Evolutionary conservation across 345 rosid species (phyloP).

Genomic region (Combretum micranthum): DNA sequence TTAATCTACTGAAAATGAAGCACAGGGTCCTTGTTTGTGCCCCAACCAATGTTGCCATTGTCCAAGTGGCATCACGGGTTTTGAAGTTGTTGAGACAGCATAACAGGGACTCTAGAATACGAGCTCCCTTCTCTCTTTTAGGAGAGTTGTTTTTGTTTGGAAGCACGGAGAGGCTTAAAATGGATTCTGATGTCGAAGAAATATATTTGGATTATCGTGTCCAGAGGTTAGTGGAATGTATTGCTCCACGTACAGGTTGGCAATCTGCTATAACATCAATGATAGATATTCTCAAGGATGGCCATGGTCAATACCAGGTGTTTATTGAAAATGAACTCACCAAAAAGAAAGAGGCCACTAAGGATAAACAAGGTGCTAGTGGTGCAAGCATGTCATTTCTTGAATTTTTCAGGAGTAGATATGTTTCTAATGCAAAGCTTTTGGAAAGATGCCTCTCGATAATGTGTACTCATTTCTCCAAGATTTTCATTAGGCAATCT

Average conservation of each 20-base stretch:
- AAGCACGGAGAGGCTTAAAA: conserved; percentile 27
- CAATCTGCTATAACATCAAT: conserved; percentile 12
- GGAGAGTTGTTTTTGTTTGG: too few species aligned
- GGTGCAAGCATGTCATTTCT: conserved; percentile 17
- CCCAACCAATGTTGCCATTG: conserved; percentile 18
- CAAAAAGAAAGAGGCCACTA: conserved; percentile 1
- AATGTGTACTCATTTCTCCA: conserved; percentile 28
- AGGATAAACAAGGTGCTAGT: conserved; percentile 6
- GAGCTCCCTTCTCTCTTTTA: too few species aligned
- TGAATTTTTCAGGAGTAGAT: conserved; percentile 16
- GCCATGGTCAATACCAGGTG: conserved; percentile 15
- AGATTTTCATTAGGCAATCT: conserved; percentile 11
- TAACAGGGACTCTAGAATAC: too few species aligned
- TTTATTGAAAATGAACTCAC: conserved; percentile 18
- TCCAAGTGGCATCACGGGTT: conserved; percentile 18
- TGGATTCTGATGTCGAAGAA: conserved; percentile 19
- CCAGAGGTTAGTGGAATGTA: conserved; percentile 19
- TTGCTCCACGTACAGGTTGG: conserved; percentile 22
- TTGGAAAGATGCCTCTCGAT: conserved; percentile 16
- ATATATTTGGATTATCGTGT: conserved; percentile 40
- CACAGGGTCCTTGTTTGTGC: conserved; percentile 21
- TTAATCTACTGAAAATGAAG: conserved; percentile 11
- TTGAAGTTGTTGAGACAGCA: conserved; percentile 10
- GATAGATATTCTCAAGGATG: conserved; percentile 20
- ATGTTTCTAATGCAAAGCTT: neutral